phyloP scores from a whole-genome alignment of 2,329 filamentous ascomycete species.

The Epichloe bromicola region DNA sequence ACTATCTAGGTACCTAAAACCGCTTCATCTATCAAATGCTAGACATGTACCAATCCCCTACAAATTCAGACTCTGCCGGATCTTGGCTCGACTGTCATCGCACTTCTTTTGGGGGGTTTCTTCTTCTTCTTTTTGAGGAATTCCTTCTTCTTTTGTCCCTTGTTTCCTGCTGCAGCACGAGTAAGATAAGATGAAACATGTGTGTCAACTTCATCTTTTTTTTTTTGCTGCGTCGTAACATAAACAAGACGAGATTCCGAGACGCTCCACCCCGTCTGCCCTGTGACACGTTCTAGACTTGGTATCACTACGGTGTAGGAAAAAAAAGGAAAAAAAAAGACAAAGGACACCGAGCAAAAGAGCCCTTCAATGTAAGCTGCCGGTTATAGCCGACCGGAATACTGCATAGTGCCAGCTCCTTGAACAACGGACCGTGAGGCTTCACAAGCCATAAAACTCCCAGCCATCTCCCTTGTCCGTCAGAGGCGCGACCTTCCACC shows the following conservation, averaged over 20 bases:
- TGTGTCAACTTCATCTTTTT: background rate
- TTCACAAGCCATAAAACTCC: slow-evolving; percentile 50
- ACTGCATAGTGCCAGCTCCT: background rate
- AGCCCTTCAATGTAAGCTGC: background rate
- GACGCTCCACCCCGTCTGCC: slow-evolving; percentile 1
- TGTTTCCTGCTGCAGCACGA: background rate
- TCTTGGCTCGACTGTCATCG: background rate
- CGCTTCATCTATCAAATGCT: slow-evolving; percentile 1
- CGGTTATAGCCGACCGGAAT: background rate
- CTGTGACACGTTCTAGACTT: slow-evolving; percentile 12
- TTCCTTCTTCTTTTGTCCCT: background rate
- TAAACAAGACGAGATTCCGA: background rate
- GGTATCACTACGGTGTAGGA: slow-evolving; percentile 14
- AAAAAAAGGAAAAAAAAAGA: background rate
- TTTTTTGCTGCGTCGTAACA: slow-evolving; percentile 1
- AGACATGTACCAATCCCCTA: background rate
- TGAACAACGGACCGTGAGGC: too few relatives aligned
- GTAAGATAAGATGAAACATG: background rate
- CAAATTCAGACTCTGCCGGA: background rate
- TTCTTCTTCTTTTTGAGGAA: background rate
- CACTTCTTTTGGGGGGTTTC: background rate
- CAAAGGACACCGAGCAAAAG: background rate
- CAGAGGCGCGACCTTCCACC: slow-evolving; percentile 11
- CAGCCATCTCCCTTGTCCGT: slow-evolving; percentile 39
- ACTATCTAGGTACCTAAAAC: slow-evolving; percentile 5